Percentiles rank a stretch among this genome's conserved stretches.
Conservation (phyloP, 768 basidiomycete species). For the Mycena metata region DNA sequence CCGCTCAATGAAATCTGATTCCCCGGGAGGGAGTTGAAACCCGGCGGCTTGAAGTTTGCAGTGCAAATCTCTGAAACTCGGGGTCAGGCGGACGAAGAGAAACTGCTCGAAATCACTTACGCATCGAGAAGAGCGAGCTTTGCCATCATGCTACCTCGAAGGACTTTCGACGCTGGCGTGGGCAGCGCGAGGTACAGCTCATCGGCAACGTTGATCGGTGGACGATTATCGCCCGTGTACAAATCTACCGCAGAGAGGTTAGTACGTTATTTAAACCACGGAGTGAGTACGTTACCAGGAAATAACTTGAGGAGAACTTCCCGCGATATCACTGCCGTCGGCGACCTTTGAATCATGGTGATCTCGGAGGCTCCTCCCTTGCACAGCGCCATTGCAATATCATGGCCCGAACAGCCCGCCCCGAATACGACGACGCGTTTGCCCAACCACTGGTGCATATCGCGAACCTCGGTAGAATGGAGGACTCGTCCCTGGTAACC, state of each 20-base stretch:
- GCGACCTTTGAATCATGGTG: constrained; percentile 11
- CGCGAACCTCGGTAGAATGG: constrained; percentile 8
- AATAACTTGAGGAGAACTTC: constrained; percentile 16
- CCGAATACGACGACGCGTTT: constrained; percentile 20
- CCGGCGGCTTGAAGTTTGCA: neutral
- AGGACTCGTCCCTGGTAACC: neutral
- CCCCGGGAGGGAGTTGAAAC: constrained; percentile 2
- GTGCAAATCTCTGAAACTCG: constrained; percentile 6
- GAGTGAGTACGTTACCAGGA: neutral
- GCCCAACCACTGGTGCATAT: neutral
- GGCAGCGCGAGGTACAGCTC: constrained; percentile 12
- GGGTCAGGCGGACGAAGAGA: neutral
- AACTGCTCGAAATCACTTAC: neutral
- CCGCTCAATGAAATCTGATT: constrained; percentile 15
- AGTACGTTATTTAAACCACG: neutral
- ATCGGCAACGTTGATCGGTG: constrained; percentile 11
- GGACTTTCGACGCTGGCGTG: constrained; percentile 5
- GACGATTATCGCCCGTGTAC: constrained; percentile 11
- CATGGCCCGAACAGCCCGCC: constrained; percentile 16
- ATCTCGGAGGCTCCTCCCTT: neutral
- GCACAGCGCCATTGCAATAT: neutral
- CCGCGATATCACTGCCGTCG: constrained; percentile 13
- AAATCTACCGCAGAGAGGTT: neutral
- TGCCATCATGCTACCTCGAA: constrained; percentile 10
- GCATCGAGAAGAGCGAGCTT: neutral